Percentiles rank a stretch among this genome's conserved stretches.
Conservation (phyloP, 2,329 filamentous ascomycete species). For the Chrysosporium queenslandicum region DNA sequence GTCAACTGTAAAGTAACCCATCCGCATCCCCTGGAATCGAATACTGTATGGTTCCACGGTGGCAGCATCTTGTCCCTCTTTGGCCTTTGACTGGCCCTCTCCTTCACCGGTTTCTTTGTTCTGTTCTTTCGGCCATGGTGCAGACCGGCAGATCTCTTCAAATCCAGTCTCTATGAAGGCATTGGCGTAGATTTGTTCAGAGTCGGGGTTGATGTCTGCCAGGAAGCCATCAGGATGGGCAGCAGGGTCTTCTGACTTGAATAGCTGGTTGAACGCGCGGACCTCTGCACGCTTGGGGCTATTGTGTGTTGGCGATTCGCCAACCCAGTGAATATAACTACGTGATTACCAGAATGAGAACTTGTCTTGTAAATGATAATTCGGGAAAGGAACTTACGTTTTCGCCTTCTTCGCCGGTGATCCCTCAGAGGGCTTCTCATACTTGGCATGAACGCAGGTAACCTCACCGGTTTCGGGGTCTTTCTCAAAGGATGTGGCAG, state of each 20-base stretch:
- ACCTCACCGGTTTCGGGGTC: slow-evolving; percentile 55
- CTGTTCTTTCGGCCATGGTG: slow-evolving; percentile 67
- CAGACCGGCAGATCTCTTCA: slow-evolving; percentile 60
- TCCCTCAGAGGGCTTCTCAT: slow-evolving; percentile 56
- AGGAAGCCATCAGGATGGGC: slow-evolving; percentile 70
- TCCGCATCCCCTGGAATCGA: slow-evolving; percentile 82
- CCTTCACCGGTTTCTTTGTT: slow-evolving; percentile 56
- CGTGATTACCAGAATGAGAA: neutral
- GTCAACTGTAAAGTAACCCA: slow-evolving; percentile 75
- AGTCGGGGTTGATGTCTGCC: slow-evolving; percentile 73
- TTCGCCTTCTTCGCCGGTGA: slow-evolving; percentile 57
- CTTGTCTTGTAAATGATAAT: neutral
- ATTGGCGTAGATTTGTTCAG: slow-evolving; percentile 65
- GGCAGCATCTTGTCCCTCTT: slow-evolving; percentile 21
- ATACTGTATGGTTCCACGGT: slow-evolving; percentile 57
- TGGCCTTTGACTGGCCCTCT: slow-evolving; percentile 33
- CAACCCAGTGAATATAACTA: slow-evolving; percentile 76
- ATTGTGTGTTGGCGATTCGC: slow-evolving; percentile 52
- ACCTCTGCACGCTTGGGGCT: slow-evolving; percentile 57
- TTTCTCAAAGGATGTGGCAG: slow-evolving; percentile 57
- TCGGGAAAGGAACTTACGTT: slow-evolving; percentile 42
- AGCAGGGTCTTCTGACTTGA: slow-evolving; percentile 76
- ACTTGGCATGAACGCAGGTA: slow-evolving; percentile 55
- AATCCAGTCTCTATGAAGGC: slow-evolving; percentile 78
- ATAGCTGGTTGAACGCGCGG: slow-evolving; percentile 70